phyloP scores from a whole-genome alignment of 345 rosid species.

The Pistacia integerrima region DNA sequence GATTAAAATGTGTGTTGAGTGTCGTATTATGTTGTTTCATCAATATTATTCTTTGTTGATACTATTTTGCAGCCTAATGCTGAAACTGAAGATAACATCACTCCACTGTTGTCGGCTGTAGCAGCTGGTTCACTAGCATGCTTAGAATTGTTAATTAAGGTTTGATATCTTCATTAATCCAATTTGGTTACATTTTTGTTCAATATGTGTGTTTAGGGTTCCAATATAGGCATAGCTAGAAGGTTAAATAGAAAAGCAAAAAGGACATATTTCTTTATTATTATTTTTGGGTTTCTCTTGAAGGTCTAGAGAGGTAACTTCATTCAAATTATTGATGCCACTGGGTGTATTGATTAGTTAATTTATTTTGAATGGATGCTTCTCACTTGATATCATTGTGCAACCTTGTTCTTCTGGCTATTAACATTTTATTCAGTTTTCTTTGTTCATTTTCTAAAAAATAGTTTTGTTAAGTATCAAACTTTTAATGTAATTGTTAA shows the following conservation, averaged over 20 bases:
- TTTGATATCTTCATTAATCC: constrained; percentile 28
- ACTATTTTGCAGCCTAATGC: constrained; percentile 74
- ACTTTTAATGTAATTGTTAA: neutral
- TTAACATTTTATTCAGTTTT: neutral
- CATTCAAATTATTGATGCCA: neutral
- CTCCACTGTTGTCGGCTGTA: constrained; percentile 84
- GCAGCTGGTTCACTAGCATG: constrained; percentile 88
- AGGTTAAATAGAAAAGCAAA: neutral
- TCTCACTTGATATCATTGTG: neutral
- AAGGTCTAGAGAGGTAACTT: neutral
- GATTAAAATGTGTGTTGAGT: neutral
- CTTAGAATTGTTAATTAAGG: constrained; percentile 80
- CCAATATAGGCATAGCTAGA: neutral
- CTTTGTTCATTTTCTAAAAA: neutral
- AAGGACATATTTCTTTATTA: neutral
- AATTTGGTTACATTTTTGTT: neutral
- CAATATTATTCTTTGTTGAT: neutral
- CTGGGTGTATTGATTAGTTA: neutral
- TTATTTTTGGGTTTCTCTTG: neutral
- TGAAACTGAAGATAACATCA: constrained; percentile 81
- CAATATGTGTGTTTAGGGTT: neutral
- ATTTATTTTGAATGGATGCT: neutral
- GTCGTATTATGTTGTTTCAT: neutral
- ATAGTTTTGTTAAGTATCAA: neutral
- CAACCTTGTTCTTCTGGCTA: neutral